Evolutionary conservation across 225 moss, liverwort and hornwort genomes (phyloP).

Genomic region (Takakia lepidozioides): DNA sequence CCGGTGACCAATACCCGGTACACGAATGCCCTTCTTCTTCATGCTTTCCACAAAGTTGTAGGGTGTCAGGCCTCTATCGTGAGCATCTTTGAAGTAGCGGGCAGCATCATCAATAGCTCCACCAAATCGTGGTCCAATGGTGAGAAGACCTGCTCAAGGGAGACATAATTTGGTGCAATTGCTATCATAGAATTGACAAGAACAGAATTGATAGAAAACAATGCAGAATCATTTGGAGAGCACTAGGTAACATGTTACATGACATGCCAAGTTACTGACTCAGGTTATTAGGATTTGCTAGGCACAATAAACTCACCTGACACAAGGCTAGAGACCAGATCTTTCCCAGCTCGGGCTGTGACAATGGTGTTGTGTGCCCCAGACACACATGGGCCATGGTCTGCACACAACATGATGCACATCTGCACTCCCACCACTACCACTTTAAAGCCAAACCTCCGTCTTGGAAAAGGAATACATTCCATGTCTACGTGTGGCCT

Average conservation of each 20-base stretch:
- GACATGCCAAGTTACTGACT: too few species aligned
- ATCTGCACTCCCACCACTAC: slow-evolving; percentile 12
- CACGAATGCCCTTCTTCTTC: slow-evolving; percentile 43
- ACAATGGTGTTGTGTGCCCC: slow-evolving; percentile 39
- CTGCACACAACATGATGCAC: slow-evolving; percentile 38
- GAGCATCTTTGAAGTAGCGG: slow-evolving; percentile 41
- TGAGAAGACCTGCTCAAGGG: slow-evolving; percentile 27
- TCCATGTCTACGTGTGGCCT: too few species aligned
- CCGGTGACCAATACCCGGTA: slow-evolving; percentile 37
- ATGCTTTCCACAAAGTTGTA: slow-evolving; percentile 43
- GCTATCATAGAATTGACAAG: too few species aligned
- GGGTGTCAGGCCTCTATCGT: slow-evolving; percentile 22
- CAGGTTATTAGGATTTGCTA: too few species aligned
- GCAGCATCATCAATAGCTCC: slow-evolving; percentile 45
- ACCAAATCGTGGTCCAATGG: slow-evolving; percentile 43
- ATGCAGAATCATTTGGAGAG: too few species aligned
- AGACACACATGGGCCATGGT: slow-evolving; percentile 38
- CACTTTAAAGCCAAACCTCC: too few species aligned
- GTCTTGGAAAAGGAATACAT: too few species aligned
- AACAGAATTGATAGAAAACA: too few species aligned
- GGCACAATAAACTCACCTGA: too few species aligned
- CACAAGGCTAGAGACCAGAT: slow-evolving; percentile 35
- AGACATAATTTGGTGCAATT: too few species aligned
- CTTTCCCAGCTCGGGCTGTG: slow-evolving; percentile 33
- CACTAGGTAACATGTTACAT: too few species aligned